These are phyloP conservation scores for Aspergillus pseudoterreus DNA, from an alignment of 2,329 filamentous ascomycete species.

Conservation along the genomic window DNA sequence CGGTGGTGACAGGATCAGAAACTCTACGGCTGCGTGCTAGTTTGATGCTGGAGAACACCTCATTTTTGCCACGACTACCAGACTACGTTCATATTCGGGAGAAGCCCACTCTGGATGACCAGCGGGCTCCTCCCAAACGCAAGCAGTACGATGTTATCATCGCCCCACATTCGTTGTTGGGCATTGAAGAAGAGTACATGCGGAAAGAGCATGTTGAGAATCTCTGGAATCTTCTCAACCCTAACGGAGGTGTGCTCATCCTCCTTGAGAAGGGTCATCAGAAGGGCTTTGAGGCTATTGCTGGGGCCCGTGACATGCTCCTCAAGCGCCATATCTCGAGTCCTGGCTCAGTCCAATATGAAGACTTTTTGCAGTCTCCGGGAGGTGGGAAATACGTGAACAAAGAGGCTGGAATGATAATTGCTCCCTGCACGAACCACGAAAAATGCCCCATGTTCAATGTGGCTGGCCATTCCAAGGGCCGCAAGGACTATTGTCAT, in stretches of 20 bases:
- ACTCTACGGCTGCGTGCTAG: slow-evolving; percentile 72
- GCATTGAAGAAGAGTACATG: slow-evolving; percentile 69
- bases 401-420: slow-evolving; percentile 61
- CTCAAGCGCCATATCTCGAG: slow-evolving; percentile 69
- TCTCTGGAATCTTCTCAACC: slow-evolving; percentile 81
- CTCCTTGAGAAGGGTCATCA: slow-evolving; percentile 88
- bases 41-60: slow-evolving; percentile 77
- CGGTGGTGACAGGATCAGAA: slow-evolving; percentile 74
- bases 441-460: slow-evolving; percentile 83
- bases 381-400: slow-evolving; percentile 24
- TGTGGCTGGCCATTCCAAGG: slow-evolving; percentile 62
- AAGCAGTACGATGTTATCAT: slow-evolving; percentile 90
- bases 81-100: slow-evolving; percentile 69
- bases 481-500: slow-evolving; percentile 85
- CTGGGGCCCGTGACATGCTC: slow-evolving; percentile 74
- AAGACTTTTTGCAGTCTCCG: slow-evolving; percentile 32
- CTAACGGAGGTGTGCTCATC: slow-evolving; percentile 79
- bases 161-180: slow-evolving; percentile 77
- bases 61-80: slow-evolving; percentile 86
- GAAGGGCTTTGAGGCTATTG: slow-evolving; percentile 87
- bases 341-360: slow-evolving; percentile 49
- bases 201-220: slow-evolving; percentile 80
- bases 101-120: slow-evolving; percentile 56
- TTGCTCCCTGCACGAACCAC: slow-evolving; percentile 79
- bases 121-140: slow-evolving; percentile 51